Percentiles rank a stretch among this genome's conserved stretches.
These are phyloP conservation scores for Scedosporium apiospermum DNA, from an alignment of 2,329 filamentous ascomycete species.

Conservation along the genomic window DNA sequence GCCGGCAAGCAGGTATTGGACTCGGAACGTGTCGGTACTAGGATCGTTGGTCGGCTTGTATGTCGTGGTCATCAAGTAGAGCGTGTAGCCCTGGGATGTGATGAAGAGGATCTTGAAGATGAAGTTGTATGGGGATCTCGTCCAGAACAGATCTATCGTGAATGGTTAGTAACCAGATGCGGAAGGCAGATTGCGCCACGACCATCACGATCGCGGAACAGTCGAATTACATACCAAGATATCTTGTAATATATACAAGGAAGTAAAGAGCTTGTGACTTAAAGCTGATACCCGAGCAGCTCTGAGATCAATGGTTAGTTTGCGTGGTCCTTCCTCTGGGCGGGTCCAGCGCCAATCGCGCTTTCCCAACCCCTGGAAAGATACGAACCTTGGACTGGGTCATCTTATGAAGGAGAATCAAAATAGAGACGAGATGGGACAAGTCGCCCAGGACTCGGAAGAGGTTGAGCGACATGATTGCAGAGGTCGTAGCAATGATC, in stretches of 20 bases:
- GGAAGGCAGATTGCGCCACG: constrained; percentile 1
- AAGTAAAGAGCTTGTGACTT: constrained; percentile 96
- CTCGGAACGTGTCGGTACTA: constrained; percentile 93
- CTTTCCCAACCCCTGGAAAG: neutral
- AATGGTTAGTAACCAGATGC: constrained; percentile 1
- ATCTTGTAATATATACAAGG: constrained; percentile 86
- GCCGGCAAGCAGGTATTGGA: constrained; percentile 83
- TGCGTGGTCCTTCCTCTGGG: neutral
- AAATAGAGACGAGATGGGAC: constrained; percentile 87
- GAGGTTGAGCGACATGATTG: constrained; percentile 42
- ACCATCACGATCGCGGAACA: constrained; percentile 5
- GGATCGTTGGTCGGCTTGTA: constrained; percentile 97
- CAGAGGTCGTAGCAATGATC: constrained; percentile 5
- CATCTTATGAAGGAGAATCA: constrained; percentile 97
- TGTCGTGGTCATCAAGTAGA: constrained; percentile 96
- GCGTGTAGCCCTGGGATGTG: constrained; percentile 77
- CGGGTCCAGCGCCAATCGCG: neutral
- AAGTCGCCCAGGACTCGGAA: constrained; percentile 65
- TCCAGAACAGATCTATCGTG: constrained; percentile 70
- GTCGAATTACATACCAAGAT: constrained; percentile 56
- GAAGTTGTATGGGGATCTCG: constrained; percentile 79
- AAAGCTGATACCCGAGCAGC: constrained; percentile 95
- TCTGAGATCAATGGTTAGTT: constrained; percentile 40
- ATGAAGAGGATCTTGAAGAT: constrained; percentile 96
- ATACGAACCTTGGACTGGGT: constrained; percentile 69